Evolutionary conservation across 495 filamentous ascomycete species (phyloP), one percentile per base, ranked within the genome.

Genomic region (Podospora pseudopauciseta): DNA sequence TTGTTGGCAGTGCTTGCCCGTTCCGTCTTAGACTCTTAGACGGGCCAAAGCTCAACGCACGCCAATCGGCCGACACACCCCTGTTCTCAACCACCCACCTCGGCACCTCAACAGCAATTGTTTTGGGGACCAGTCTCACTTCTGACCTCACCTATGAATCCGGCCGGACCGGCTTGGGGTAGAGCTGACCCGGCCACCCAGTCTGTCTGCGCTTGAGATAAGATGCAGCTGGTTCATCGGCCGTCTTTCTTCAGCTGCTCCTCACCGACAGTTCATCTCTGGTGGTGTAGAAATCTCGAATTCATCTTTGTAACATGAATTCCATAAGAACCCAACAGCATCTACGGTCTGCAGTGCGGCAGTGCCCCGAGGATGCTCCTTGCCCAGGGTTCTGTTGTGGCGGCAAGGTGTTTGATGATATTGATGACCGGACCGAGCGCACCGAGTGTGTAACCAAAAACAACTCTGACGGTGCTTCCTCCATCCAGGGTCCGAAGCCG

Each of bases 61-160:
- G 59, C 59, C 59, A 61, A 61, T 61, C 59, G 59, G 59, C 59
- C 27, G 59, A 49, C 39, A 49, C 39, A 61, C 59, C 59, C 59
- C 59, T 61, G 59, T 0, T 61, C 59, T 61, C 59, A 61, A 61
- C 66, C 69, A 65, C 63, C 63, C 26, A 19, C 69, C 66, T 68
- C 69, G 69, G 69, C 64, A 71, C 49, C 69, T 66, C 69, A 71
- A 71, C 69, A 63, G 63, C 68, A 71, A 58, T 64, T 60, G 19
- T 20, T 54, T 60, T 63, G 61, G 66, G 69, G 69, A 60, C 15
- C 11, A 23, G 58, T 64, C 49, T 18, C 27, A 27, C 1, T 44
- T 26, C 7, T 20, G 34, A 63, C 59, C 64, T 57, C 23, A 20
- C 58, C 13, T 56, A 63, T 19, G 30, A 32, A 16, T 49, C 39